Base-by-base conservation (phyloP, 495 filamentous ascomycete genomes). In the Penicillium arizonense region DNA sequence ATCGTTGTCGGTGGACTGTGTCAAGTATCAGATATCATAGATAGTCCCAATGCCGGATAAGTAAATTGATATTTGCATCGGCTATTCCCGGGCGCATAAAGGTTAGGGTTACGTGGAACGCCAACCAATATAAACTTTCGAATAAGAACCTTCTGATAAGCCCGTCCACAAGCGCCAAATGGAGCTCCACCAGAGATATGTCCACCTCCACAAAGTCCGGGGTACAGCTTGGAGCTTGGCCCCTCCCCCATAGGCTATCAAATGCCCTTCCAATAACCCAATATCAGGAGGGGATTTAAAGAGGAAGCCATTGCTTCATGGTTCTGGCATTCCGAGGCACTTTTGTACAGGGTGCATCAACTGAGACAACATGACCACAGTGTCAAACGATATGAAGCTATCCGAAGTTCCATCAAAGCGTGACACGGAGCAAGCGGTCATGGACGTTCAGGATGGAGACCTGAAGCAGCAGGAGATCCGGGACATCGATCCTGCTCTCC, bases 401-500 rank as follows among this genome's bases (percentile, higher is more conserved):
- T 39, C 35, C n/a, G 47, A 49, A 35, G 21, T 49, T 40, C 45
- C 45, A 39, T 49, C 47, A 26, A 49, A 49, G 47, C 4, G 8
- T 40, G 47, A 49, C 30, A 32, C 47, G 11, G 47, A 49, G 47
- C 47, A 49, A 41, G 21, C 36, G 35, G 23, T 49, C n/a, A 49
- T 40, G 35, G 47, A 49, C 12, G 12, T 49, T 5, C 47, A 49
- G 13, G 36, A 49, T 40, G 47, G 47, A 32, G 35, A 49, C 36
- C n/a, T 40, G 13, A 49, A 49, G n/a, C 34, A 49, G 21, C 47
- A 51, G 1, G 32, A 44, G 2, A 20, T 43, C 12, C 46, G 42
- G 8, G 53, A 46, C 32, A 21, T 51, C 24, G 53, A 56, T 47
- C 47, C 49, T 42, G 53, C 53, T 38, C 39, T 50, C 40, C 48